phyloP scores from a whole-genome alignment of 176 grass and related monocot genomes.

The Triticum aestivum region IWGSC_CS_RefSeq_v2.1 NC_057795.1:427000241-427000740 shows the following conservation, averaged over 20 bases:
- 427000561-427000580: constrained; percentile 47
- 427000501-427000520: constrained; percentile 35
- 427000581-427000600: constrained; percentile 14
- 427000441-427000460: constrained; percentile 42
- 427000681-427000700: constrained; percentile 48
- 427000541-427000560: constrained; percentile 38
- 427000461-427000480: constrained; percentile 42
- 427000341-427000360: not conserved
- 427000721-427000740: constrained; percentile 60
- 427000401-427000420: not conserved
- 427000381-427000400: not conserved
- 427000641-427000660: constrained; percentile 16
- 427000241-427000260: not conserved
- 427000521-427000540: constrained; percentile 32
- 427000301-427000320: not conserved
- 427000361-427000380: not conserved
- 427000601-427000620: not conserved
- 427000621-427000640: constrained; percentile 28
- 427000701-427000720: constrained; percentile 36
- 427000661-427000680: constrained; percentile 54
- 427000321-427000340: not conserved
- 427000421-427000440: constrained; percentile 40
- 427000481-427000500: constrained; percentile 40
- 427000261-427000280: not conserved
- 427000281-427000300: not conserved